Conservation (phyloP, 139 green algal species). For the Chlorella vulgaris region DNA sequence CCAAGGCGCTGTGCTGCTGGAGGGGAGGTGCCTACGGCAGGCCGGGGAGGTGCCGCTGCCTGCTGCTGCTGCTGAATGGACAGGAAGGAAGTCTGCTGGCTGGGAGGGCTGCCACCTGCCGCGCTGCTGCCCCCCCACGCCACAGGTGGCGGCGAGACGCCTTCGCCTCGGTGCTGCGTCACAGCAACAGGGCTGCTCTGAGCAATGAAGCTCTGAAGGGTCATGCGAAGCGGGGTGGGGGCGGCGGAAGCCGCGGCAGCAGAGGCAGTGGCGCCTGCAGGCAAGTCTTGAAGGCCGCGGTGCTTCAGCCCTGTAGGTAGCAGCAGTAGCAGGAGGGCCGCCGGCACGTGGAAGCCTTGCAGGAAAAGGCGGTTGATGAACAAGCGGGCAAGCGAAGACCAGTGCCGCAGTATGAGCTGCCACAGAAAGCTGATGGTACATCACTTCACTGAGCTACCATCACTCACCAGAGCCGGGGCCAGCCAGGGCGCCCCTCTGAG, state of each 20-base stretch:
- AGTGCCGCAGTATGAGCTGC: no score
- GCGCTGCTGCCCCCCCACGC: slow-evolving; percentile 37
- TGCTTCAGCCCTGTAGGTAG: neutral
- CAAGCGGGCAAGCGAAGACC: no score
- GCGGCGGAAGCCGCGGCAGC: neutral
- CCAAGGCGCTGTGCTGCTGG: neutral
- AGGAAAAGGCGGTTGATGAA: no score
- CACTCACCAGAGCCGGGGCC: no score
- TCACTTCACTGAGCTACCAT: no score
- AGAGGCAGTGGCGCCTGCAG: neutral
- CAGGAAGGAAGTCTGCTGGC: neutral
- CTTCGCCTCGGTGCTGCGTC: slow-evolving; percentile 24
- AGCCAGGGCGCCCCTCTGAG: no score
- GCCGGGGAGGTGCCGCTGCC: neutral
- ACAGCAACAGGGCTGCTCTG: slow-evolving; percentile 27
- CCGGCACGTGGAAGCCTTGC: no score
- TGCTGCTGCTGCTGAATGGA: slow-evolving; percentile 40
- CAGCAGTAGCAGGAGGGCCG: no score
- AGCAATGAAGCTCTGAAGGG: slow-evolving; percentile 31
- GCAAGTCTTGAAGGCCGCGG: neutral
- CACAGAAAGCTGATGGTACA: no score
- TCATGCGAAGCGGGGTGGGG: slow-evolving; percentile 3
- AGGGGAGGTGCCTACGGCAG: slow-evolving; percentile 2
- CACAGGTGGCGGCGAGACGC: neutral
- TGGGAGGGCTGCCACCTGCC: slow-evolving; percentile 22